phyloP scores from a whole-genome alignment of 345 rosid species.

The Eucalyptus erythrocorys region DNA sequence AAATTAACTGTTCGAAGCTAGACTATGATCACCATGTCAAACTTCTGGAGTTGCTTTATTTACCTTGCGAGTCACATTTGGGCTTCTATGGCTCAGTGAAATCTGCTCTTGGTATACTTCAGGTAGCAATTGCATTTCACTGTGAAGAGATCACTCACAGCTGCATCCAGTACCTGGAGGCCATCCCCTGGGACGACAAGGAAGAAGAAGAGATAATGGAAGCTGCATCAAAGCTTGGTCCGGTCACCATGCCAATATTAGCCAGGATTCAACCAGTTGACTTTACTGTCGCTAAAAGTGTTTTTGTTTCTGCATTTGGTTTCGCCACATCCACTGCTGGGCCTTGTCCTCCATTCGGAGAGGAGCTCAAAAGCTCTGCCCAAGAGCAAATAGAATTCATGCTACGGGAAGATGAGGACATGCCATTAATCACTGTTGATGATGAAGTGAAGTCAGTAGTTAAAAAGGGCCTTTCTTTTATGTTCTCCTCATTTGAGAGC shows the following conservation, averaged over 20 bases:
- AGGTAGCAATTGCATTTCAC: conserved; percentile 18
- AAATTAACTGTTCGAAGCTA: conserved; percentile 21
- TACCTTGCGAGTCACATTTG: conserved; percentile 13
- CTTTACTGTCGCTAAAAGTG: conserved; percentile 37
- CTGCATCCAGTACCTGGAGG: conserved; percentile 44
- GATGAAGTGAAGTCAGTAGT: conserved; percentile 64
- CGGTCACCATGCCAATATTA: conserved; percentile 43
- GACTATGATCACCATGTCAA: conserved; percentile 28
- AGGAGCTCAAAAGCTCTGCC: conserved; percentile 71
- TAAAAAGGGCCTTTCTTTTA: conserved; percentile 35
- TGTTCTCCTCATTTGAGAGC: conserved; percentile 40
- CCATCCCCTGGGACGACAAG: conserved; percentile 34
- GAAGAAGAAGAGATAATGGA: conserved; percentile 42
- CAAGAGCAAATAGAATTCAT: conserved; percentile 89
- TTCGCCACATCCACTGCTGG: conserved; percentile 59
- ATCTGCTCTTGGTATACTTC: conserved; percentile 34
- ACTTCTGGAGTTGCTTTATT: conserved; percentile 26
- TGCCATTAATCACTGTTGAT: conserved; percentile 34
- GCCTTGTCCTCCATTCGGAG: conserved; percentile 39
- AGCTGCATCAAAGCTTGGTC: conserved; percentile 12
- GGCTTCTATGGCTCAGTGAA: conserved; percentile 25
- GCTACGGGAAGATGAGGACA: conserved; percentile 63
- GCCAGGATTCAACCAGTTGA: conserved; percentile 41
- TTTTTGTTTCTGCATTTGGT: conserved; percentile 66
- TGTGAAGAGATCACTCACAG: conserved; percentile 30